Evolutionary conservation across 495 filamentous ascomycete genomes (phyloP), one percentile per base, ranked within the genome.

Genomic region (Corynascus novoguineensis): DNA sequence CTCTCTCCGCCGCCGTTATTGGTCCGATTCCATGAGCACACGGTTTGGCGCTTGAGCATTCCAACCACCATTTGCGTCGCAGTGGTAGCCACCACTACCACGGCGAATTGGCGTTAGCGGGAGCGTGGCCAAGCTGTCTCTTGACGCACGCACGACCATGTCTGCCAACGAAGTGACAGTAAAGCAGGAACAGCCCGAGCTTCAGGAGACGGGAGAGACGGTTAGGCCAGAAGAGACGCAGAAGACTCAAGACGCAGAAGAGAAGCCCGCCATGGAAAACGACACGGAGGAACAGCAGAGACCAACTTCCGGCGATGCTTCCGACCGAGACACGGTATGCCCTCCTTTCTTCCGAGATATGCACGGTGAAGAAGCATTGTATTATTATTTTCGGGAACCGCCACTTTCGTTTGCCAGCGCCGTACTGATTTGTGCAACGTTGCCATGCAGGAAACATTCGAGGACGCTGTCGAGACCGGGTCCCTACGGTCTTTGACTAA

Each of bases 381-480:
- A 21, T 49, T 41, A 22, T 40, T 32, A n/a, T n/a, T n/a, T n/a
- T n/a, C n/a, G n/a, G 35, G 8, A 25, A 58, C n/a, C 45, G 37
- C 44, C 34, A 53, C 50, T 34, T 34, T 25, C 44, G 50, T 63
- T 64, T 58, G 61, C 57, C 53, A 37, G 40, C 17, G 19, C 12
- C 15, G 31, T 55, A 49, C 63, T 65, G 57, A 65, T 31, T n/a
- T 31, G 53, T 50, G 42, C 59, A 42, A 58, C 50, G 31, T 42
- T 29, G 42, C 57, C 15, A 14, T 60, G 45, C 70, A 90, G 87
- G 88, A 91, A 57, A 83, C 83, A 21, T 91, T 90, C 55, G 86
- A 90, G 66, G 87, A 92, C 73, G 86, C 86, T 55, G 74, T 81
- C 61, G 87, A 89, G 71, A 76, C 71, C 15, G 67, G 70, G 48